Evolutionary conservation across 306 rosid genomes (phyloP), one percentile per base, ranked within the genome.

Genomic region (Datisca glomerata): DNA sequence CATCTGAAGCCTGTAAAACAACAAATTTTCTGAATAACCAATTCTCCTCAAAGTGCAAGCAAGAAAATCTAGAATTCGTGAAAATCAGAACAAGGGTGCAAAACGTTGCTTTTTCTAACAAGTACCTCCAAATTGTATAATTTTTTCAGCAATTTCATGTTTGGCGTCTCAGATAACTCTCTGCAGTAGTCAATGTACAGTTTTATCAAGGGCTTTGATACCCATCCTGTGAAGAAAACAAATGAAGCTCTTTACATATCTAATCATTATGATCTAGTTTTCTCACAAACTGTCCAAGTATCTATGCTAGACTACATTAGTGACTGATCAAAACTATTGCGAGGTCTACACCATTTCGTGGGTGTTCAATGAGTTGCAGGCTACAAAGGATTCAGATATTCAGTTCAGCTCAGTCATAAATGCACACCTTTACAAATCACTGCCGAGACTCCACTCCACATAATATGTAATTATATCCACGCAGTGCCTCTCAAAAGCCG

Each of bases 121-220:
- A 56, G 55, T 70, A 89, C 97, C 97, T 80, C 91, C 68, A 77
- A 50, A 66, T 83, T 80, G 69, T 80, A 89, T 45, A 89, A 77
- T 65, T 75, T 83, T 77, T 70, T 83, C 46, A 80, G 62, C 55
- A 89, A 73, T 63, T 80, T 77, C 73, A 70, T 67, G 47, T 77
- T 83, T 33, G 84, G 89, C 55, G 62, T 74, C 75, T 60, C 84
- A 14, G 79, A 70, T 49, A 72, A 51, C 70, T 77, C 92, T 54
- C 60, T 63, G 72, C 97, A 89, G 71, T 80, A 49, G 40, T 74
- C 79, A 2, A 74, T 38, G 42, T 83, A 89, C 40, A 74, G 65
- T 77, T 72, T 80, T 60, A 83, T 80, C 71, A 89, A 69, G 56
- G 77, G 75, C 73, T 77, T 83, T 45, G 76, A 86, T 47, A 83